Evolutionary conservation across 345 rosid species (phyloP), one percentile per base, ranked within the genome.

Genomic region (Raphanus raphanistrum): DNA sequence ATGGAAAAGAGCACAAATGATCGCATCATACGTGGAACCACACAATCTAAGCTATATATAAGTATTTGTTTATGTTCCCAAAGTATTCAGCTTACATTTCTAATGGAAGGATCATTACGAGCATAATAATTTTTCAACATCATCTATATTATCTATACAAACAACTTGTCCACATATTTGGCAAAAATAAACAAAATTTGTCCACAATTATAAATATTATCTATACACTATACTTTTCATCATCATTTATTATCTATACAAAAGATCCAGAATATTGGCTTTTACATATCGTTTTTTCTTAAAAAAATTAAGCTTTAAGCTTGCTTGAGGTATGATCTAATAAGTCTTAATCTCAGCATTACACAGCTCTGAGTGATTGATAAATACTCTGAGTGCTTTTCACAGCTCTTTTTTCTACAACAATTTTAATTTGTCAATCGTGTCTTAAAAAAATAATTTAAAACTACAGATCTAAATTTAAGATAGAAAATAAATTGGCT

Each of bases 1-100:
- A 29, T 64, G 41, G 4, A 12, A 38, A 74, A 60, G 16, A 63
- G 45, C 69, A 72, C 59, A 72, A 74, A 74, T 62, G 60, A 73
- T 74, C 71, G 41, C 58, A 62, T 68, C 79, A 38, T 60, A 79
- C 82, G 82, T 79, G 82, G 69, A 73, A 79, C 78, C 79, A 79
- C 82, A 73, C 43, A 79, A 45, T 61, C 70, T 61, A 52, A 61
- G 61, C 35, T 11, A 68, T 29, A 66, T 43, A 43, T 70, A 36
- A 17, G 66, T 57, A 60, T 21, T 63, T 67, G 15, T 64, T 62
- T 68, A 68, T 41, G 41, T 27, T 36, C 21, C 31, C 54, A 78
- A 67, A 68, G 43, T 60, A 48, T 66, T 67, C 55, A 4, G 32
- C 48, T 79, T 68, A n/a, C 70, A 50, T 62, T 79, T 50, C 29